Evolutionary conservation across 192 early-diverging fungal species (phyloP), one percentile per base, ranked within the genome.

Genomic region (Linderina pennispora): DNA sequence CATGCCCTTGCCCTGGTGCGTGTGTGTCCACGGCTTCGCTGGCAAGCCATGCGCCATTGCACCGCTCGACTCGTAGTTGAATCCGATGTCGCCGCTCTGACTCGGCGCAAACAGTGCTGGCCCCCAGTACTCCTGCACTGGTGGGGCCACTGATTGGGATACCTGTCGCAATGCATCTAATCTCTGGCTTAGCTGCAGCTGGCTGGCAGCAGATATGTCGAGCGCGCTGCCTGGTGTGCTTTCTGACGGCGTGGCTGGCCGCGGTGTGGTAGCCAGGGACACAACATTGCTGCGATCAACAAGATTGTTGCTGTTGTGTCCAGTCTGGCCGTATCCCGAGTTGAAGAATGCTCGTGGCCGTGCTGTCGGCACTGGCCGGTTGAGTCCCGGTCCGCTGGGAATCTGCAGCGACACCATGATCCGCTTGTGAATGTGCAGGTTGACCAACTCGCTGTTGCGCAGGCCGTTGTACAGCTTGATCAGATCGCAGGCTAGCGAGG

Each of bases 381-480:
- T 54, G n/a, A 73, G 57, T 23, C 40, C 46, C 23, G 69, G 69
- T 0, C 61, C 63, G 26, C 58, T 48, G 18, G 69, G 69, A 14
- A 73, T 73, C 38, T 73, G 69, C 17, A 73, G 50, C 49, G 69
- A 65, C 23, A 73, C 55, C 62, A 58, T 61, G 23, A 73, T 55
- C 33, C 69, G 69, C 39, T 55, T 53, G 58, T 50, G 62, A 6
- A 73, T 43, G 20, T 65, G 69, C 45, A 73, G 45, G 17, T 43
- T 55, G 28, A 73, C 69, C 11, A 65, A 45, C 42, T 48, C 48
- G 19, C 58, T 53, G 26, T 60, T 50, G 31, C 63, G 53, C 38
- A 73, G 47, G 22, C 69, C 69, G 43, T 73, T 52, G 50, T 53
- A 73, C 32, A 73, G 50, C 35, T 48, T 43, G 13, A 65, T 58